Evolutionary conservation across 148 eudicot species (phyloP), one percentile per base, ranked within the genome.

Genomic region (Spergularia marina): DNA sequence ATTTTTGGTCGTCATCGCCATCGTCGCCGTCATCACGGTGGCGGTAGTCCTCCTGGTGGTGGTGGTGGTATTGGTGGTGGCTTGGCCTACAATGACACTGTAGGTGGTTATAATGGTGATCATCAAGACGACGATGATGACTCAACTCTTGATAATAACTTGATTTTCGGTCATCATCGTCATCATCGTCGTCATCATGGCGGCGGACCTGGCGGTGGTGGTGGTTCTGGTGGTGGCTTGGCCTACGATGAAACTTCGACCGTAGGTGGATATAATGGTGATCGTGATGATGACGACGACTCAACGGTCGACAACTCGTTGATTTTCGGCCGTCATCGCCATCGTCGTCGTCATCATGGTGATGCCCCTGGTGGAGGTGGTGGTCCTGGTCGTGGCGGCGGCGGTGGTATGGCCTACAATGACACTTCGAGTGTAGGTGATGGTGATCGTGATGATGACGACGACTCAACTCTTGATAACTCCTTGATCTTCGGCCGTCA

Each of bases 141-240:
- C 10, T 69, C 72, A 16, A 53, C 44, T 1, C 41, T 53, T 25
- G 41, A 53, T 25, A 20, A 53, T n/a, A 12, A 18, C 20, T 23
- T 69, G 72, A 52, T 69, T 52, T 14, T 69, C 7, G 72, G 72
- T 53, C 72, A 8, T 53, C 72, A 69, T 51, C 58, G 72, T 12
- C 72, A 51, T 49, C 36, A 21, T 14, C 71, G 71, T 0, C 71
- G 72, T 52, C 72, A 69, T 52, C 72, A 69, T 68, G 71, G 73
- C 25, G 73, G 73, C 11, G 18, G 56, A 7, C 12, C 13, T 10
- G 52, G 71, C 12, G 71, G 71, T 41, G 67, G 67, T 63, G 17
- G 13, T 30, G 66, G 63, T 20, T 12, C 7, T 12, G 30, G 23
- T 20, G 14, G 34, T 59, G 64, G 64, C 0, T 58, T 58, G 30